phyloP scores from a whole-genome alignment of 371 early-diverging fungal genomes.

The Capillidium rhysosporum region DNA sequence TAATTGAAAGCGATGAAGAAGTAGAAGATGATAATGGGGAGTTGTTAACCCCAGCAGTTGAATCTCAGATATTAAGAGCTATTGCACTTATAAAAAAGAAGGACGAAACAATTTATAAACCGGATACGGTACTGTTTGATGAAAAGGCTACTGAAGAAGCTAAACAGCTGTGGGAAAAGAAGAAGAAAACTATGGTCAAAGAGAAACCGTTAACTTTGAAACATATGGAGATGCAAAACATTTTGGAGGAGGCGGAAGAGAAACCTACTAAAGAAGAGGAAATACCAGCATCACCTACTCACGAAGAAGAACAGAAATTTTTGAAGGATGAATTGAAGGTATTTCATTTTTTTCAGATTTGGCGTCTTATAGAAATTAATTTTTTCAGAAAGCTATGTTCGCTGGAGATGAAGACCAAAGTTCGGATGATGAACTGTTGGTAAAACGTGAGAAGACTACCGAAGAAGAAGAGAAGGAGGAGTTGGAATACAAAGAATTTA shows the following conservation, averaged over 20 bases:
- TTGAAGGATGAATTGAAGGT: constrained; percentile 50
- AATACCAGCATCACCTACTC: constrained; percentile 16
- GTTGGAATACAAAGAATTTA: constrained; percentile 57
- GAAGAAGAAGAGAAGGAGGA: constrained; percentile 62
- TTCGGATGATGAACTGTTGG: constrained; percentile 50
- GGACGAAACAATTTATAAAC: constrained; percentile 68
- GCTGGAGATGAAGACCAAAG: constrained; percentile 21
- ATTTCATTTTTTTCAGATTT: neutral
- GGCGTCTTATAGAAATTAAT: neutral
- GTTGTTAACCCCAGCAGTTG: constrained; percentile 68
- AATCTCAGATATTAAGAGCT: constrained; percentile 80
- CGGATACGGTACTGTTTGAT: constrained; percentile 41
- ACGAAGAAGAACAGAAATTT: constrained; percentile 65
- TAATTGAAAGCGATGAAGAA: constrained; percentile 23
- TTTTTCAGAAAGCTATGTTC: constrained; percentile 14
- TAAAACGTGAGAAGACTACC: constrained; percentile 40
- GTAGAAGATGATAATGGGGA: constrained; percentile 81
- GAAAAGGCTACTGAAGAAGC: constrained; percentile 39
- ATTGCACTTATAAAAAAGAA: constrained; percentile 56
- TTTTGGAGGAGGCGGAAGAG: constrained; percentile 44
- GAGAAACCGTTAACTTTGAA: constrained; percentile 40
- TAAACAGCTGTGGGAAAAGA: constrained; percentile 32
- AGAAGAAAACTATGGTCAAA: constrained; percentile 17
- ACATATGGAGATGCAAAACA: constrained; percentile 54
- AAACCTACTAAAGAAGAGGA: constrained; percentile 24